These are phyloP conservation scores for Fusarium torreyae DNA, from an alignment of 2,329 filamentous ascomycete genomes.

Conservation along the genomic window DNA sequence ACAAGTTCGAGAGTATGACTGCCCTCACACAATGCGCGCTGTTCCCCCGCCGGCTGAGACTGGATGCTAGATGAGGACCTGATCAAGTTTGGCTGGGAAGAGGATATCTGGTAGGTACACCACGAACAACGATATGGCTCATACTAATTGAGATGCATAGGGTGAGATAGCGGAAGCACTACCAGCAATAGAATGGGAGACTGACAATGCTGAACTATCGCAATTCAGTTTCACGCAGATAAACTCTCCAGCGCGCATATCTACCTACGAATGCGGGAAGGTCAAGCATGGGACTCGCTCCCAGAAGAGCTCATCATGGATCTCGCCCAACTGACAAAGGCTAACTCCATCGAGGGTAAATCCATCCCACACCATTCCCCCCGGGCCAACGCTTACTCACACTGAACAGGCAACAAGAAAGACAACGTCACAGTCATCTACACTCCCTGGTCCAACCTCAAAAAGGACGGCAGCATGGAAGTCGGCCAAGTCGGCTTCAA, in stretches of 20 bases:
- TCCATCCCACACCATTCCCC: not conserved
- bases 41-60: constrained; percentile 37
- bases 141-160: constrained; percentile 33
- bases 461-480: constrained; percentile 96
- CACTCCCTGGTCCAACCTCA: constrained; percentile 96
- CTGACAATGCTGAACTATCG: constrained; percentile 1
- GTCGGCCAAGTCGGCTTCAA: constrained; percentile 96
- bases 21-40: constrained; percentile 18
- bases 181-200: not conserved
- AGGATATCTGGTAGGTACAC: constrained; percentile 97
- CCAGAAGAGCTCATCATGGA: constrained; percentile 82
- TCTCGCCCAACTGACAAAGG: constrained; percentile 97
- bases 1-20: constrained; percentile 95
- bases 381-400: not conserved
- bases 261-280: constrained; percentile 87
- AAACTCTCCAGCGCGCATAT: constrained; percentile 97
- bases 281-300: constrained; percentile 87
- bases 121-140: too few relatives aligned
- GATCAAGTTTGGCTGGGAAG: constrained; percentile 93
- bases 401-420: constrained; percentile 88
- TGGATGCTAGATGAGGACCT: constrained; percentile 85
- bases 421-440: constrained; percentile 98
- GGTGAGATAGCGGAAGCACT: constrained; percentile 31
- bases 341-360: constrained; percentile 95
- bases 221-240: constrained; percentile 90